A percentile compares a stretch with the other conserved stretches of the same genome.
These are phyloP conservation scores for Colletotrichum aenigma DNA, from an alignment of 2,329 filamentous ascomycete genomes.

Conservation along the genomic window DNA sequence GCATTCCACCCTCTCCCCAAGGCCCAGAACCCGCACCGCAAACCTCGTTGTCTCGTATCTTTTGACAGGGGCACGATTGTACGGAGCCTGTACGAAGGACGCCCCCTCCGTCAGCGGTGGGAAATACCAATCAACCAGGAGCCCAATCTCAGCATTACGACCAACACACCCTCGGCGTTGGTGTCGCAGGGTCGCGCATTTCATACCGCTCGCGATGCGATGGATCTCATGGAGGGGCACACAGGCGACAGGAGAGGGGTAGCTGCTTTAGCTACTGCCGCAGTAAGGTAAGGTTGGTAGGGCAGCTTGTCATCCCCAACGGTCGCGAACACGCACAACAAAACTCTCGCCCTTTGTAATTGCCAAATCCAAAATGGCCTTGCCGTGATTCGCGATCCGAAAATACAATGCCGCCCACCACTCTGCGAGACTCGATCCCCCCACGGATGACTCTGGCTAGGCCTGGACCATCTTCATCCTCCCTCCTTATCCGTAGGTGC, in stretches of 20 bases:
- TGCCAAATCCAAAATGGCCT: background rate
- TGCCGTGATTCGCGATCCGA: conserved; percentile 1
- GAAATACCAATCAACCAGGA: background rate
- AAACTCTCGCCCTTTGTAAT: background rate
- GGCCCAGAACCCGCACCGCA: background rate
- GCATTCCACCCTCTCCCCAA: background rate
- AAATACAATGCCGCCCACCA: background rate
- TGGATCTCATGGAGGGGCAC: background rate
- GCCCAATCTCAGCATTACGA: background rate
- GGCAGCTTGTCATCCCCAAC: background rate
- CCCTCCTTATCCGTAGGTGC: background rate
- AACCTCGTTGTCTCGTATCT: background rate
- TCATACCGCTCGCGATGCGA: background rate
- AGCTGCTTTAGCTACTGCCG: background rate
- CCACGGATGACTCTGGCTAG: background rate
- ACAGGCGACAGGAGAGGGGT: background rate
- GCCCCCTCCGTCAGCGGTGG: background rate
- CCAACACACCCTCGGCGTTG: background rate
- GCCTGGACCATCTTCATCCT: background rate
- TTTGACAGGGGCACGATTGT: background rate
- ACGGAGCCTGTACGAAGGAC: background rate
- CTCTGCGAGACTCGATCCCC: background rate
- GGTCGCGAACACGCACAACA: background rate
- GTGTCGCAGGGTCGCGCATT: background rate
- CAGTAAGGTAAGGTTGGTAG: background rate